These are phyloP conservation scores for Grigorovia humatica DNA, from an alignment of 805 yeast species.

Conservation along the genomic window DNA sequence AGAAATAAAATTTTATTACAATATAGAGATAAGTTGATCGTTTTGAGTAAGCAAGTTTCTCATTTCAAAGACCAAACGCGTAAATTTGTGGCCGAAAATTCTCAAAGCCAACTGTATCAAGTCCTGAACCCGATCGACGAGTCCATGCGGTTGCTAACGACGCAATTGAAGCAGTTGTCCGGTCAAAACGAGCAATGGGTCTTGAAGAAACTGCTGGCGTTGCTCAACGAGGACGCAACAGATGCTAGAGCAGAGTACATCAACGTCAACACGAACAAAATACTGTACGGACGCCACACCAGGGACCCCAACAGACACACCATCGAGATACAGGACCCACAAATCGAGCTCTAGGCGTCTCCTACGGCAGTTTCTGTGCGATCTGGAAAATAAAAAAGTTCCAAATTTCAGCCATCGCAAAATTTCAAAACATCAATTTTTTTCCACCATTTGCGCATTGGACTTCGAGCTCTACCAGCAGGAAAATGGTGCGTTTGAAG, in stretches of 20 bases:
- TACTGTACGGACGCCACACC: neutral
- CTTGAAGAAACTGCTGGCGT: neutral
- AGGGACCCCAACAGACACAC: neutral
- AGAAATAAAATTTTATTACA: slow-evolving; percentile 6
- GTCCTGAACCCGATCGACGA: slow-evolving; percentile 23
- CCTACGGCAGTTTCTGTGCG: no score
- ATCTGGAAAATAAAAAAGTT: neutral
- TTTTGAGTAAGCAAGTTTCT: neutral
- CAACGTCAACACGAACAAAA: neutral
- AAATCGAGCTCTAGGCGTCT: neutral
- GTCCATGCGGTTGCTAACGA: slow-evolving; percentile 16
- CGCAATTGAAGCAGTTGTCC: slow-evolving; percentile 19
- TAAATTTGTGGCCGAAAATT: neutral
- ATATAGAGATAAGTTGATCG: neutral
- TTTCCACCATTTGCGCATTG: no score
- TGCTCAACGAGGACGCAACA: neutral
- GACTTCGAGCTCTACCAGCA: no score
- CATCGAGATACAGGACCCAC: neutral
- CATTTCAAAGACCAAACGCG: neutral
- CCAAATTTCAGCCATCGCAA: neutral
- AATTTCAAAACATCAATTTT: no score
- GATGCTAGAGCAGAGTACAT: neutral
- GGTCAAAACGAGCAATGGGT: slow-evolving; percentile 19
- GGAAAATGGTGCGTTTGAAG: slow-evolving; percentile 77
- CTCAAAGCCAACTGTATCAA: slow-evolving; percentile 6